Conservation (phyloP, 345 rosid genomes). For the Salix suchowensis region DNA sequence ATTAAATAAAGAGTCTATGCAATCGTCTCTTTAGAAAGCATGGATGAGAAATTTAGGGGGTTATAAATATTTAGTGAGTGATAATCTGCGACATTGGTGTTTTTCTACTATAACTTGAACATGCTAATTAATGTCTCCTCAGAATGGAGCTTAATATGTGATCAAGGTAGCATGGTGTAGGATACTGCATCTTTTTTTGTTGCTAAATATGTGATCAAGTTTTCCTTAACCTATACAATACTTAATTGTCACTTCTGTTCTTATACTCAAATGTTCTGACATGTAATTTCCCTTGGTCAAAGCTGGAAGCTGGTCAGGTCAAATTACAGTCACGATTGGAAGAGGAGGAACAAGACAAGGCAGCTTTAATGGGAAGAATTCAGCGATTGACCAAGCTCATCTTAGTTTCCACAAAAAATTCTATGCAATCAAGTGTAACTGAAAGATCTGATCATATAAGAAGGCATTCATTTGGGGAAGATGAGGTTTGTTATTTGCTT, state of each 20-base stretch:
- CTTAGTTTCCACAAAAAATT: conserved; percentile 64
- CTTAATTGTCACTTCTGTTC: not conserved
- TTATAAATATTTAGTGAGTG: not conserved
- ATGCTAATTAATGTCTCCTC: not conserved
- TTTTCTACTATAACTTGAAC: not conserved
- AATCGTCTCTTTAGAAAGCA: not conserved
- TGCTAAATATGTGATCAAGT: not conserved
- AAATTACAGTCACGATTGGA: conserved; percentile 66
- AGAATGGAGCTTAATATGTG: not conserved
- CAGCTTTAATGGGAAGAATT: conserved; percentile 70
- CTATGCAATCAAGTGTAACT: conserved; percentile 47
- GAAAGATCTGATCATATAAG: conserved; percentile 49
- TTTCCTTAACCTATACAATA: not conserved
- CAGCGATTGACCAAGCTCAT: conserved; percentile 64
- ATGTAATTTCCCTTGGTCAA: conserved; percentile 17
- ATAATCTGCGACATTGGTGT: not conserved
- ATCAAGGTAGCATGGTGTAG: not conserved
- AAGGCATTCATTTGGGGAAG: conserved; percentile 78
- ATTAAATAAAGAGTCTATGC: too few species aligned
- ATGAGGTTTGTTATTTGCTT: conserved; percentile 44
- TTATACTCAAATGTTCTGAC: conserved; percentile 1
- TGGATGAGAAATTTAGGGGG: not conserved
- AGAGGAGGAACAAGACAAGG: conserved; percentile 70
- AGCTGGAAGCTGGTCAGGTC: conserved; percentile 77
- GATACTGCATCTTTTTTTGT: not conserved